Percentiles rank a stretch among this genome's conserved stretches.
Evolutionary conservation across 371 early-diverging fungal genomes (phyloP).

Genomic region (Apophysomyces elegans): DNA sequence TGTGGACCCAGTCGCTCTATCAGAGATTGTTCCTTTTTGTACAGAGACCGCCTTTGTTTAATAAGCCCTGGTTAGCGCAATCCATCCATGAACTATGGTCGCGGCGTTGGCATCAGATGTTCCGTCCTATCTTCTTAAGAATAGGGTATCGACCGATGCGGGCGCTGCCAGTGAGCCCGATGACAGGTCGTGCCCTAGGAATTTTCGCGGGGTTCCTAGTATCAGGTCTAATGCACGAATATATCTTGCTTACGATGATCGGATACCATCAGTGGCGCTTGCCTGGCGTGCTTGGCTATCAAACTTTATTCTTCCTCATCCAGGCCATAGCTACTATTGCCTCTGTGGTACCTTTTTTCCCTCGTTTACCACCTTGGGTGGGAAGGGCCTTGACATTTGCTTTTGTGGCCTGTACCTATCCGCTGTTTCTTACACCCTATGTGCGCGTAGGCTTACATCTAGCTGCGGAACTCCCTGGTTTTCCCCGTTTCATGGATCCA

Average conservation of each 20-base stretch:
- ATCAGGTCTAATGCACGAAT: conserved; percentile 46
- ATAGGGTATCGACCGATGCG: conserved; percentile 31
- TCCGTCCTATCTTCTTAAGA: conserved; percentile 32
- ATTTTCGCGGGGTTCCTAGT: conserved; percentile 32
- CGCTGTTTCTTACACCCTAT: conserved; percentile 41
- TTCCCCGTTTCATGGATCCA: conserved; percentile 34
- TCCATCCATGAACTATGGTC: conserved; percentile 39
- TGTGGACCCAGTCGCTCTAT: conserved; percentile 12
- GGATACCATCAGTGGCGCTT: conserved; percentile 20
- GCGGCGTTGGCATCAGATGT: conserved; percentile 43
- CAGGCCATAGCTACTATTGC: conserved; percentile 27
- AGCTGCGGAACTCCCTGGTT: conserved; percentile 33
- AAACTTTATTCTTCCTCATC: conserved; percentile 37
- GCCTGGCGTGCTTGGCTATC: conserved; percentile 29
- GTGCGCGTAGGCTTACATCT: conserved; percentile 33
- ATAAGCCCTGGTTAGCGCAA: conserved; percentile 30
- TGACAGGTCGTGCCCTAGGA: conserved; percentile 24
- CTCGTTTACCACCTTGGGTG: conserved; percentile 21
- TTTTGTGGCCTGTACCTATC: conserved; percentile 34
- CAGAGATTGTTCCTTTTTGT: conserved; percentile 20
- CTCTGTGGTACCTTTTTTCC: neutral
- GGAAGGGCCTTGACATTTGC: conserved; percentile 26
- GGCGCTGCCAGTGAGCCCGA: conserved; percentile 13
- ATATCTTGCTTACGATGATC: conserved; percentile 32
- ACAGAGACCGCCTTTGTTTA: conserved; percentile 30